phyloP scores from a whole-genome alignment of 495 filamentous ascomycete genomes.

The Penicillium maclennaniae region DNA sequence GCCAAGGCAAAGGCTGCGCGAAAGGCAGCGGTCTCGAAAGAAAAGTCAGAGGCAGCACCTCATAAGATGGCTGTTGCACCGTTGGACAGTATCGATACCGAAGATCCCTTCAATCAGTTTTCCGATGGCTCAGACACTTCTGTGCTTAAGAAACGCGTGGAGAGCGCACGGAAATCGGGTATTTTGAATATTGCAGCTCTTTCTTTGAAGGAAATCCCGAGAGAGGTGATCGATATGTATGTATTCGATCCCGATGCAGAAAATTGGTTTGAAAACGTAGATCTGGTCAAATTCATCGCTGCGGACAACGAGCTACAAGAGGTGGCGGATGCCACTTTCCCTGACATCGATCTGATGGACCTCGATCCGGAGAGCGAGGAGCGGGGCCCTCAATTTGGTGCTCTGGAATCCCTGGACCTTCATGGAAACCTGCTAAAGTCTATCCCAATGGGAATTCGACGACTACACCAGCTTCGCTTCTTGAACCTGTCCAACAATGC shows the following conservation, averaged over 20 bases:
- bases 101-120: conserved; percentile 67
- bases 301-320: conserved; percentile 86
- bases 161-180: conserved; percentile 72
- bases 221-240: conserved; percentile 89
- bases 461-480: conserved; percentile 66
- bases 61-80: conserved; percentile 26
- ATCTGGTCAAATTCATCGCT: conserved; percentile 81
- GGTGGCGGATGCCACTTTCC: conserved; percentile 70
- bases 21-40: conserved; percentile 50
- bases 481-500: conserved; percentile 86
- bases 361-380: conserved; percentile 58
- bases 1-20: conserved; percentile 89
- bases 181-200: conserved; percentile 86
- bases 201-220: conserved; percentile 73
- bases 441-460: conserved; percentile 70
- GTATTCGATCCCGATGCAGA: conserved; percentile 57
- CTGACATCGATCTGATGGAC: conserved; percentile 59
- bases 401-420: conserved; percentile 76
- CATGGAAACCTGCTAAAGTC: conserved; percentile 72
- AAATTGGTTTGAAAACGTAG: conserved; percentile 90
- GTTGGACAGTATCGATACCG: conserved; percentile 43
- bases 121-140: conserved; percentile 58
- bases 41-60: conserved; percentile 18
- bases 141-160: conserved; percentile 69
- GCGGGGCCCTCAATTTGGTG: conserved; percentile 74